Conservation (phyloP, 2,329 filamentous ascomycete genomes). For the Xylaria sp. region DNA sequence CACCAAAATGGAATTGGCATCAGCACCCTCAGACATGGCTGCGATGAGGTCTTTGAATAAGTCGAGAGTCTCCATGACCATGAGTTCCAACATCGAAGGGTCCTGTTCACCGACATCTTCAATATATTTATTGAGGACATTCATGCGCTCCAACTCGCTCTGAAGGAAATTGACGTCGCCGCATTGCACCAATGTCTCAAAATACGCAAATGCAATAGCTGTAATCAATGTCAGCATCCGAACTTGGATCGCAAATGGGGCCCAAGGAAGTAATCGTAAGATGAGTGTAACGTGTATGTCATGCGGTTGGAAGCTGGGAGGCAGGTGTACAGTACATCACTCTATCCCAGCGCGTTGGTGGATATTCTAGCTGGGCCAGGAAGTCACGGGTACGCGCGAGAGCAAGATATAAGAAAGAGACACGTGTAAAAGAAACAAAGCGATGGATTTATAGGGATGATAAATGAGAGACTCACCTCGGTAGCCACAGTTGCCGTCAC, state of each 20-base stretch:
- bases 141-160: conserved; percentile 74
- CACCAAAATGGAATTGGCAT: conserved; percentile 60
- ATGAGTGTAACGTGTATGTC: conserved; percentile 10
- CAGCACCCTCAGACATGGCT: conserved; percentile 64
- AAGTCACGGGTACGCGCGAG: not conserved
- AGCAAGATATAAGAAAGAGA: not conserved
- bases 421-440: not conserved
- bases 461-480: conserved; percentile 70
- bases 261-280: not conserved
- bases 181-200: conserved; percentile 78
- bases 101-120: conserved; percentile 73
- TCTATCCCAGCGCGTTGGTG: conserved; percentile 7
- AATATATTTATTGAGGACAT: conserved; percentile 72
- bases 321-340: conserved; percentile 24
- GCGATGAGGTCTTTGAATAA: conserved; percentile 69
- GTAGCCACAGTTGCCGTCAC: conserved; percentile 97
- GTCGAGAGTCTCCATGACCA: conserved; percentile 74
- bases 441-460: not conserved
- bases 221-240: conserved; percentile 27
- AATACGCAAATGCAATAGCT: conserved; percentile 95
- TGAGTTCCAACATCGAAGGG: conserved; percentile 78
- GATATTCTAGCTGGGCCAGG: not conserved
- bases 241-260: too few species aligned
- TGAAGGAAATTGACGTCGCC: conserved; percentile 69
- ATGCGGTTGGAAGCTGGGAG: conserved; percentile 18